These are phyloP conservation scores for Chaetomidium leptoderma DNA, from an alignment of 495 filamentous ascomycete species.

Conservation along the genomic window DNA sequence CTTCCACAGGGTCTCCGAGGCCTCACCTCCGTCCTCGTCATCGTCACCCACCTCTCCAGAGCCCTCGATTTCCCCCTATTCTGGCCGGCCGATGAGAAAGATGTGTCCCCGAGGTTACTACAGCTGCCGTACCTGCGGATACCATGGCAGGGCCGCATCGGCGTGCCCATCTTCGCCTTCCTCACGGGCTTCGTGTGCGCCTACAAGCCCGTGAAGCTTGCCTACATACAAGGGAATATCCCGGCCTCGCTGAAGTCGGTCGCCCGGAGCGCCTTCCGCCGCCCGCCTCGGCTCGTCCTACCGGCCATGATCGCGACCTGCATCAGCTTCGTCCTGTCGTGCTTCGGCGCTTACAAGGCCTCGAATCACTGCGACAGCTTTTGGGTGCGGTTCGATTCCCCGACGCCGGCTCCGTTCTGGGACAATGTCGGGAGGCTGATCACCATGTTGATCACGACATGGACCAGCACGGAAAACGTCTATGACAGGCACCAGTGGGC, in stretches of 20 bases:
- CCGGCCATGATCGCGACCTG: slow-evolving; percentile 57
- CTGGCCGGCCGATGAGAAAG: slow-evolving; percentile 47
- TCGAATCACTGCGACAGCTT: slow-evolving; percentile 53
- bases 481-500: slow-evolving; percentile 67
- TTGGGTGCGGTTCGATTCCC: slow-evolving; percentile 55
- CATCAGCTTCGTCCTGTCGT: slow-evolving; percentile 53
- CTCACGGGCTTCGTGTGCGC: slow-evolving; percentile 66
- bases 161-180: slow-evolving; percentile 63
- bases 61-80: slow-evolving; percentile 56
- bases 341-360: slow-evolving; percentile 54
- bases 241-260: slow-evolving; percentile 51
- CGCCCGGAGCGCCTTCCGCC: slow-evolving; percentile 59
- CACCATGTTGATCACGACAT: slow-evolving; percentile 49
- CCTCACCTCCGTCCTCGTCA: slow-evolving; percentile 60
- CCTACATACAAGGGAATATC: slow-evolving; percentile 50
- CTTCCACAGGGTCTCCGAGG: slow-evolving; percentile 55
- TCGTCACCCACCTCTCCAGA: slow-evolving; percentile 59
- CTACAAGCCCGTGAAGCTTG: slow-evolving; percentile 57
- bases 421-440: slow-evolving; percentile 39
- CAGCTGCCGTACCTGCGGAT: slow-evolving; percentile 61
- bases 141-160: slow-evolving; percentile 58
- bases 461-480: slow-evolving; percentile 55
- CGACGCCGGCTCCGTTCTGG: slow-evolving; percentile 33
- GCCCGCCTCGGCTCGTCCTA: slow-evolving; percentile 57
- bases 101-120: slow-evolving; percentile 46